phyloP scores from a whole-genome alignment of 441 rosid genomes.

The Bruguiera hainesii region DNA sequence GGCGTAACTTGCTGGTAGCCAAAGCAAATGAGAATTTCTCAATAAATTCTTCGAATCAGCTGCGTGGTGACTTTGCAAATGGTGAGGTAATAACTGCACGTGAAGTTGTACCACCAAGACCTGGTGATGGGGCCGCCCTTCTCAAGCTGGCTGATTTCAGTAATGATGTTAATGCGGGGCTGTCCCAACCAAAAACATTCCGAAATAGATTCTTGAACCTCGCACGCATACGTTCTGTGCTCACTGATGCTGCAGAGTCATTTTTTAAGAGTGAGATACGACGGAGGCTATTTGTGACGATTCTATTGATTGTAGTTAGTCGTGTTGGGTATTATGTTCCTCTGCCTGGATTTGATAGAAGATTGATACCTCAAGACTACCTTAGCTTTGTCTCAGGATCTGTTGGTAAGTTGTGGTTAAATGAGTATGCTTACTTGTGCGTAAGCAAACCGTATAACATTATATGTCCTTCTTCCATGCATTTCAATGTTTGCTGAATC shows the following conservation, averaged over 20 bases:
- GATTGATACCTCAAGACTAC: conserved; percentile 82
- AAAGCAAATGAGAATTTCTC: conserved; percentile 30
- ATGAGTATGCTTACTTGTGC: conserved; percentile 3
- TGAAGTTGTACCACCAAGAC: conserved; percentile 33
- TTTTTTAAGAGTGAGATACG: conserved; percentile 92
- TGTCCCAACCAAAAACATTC: conserved; percentile 46
- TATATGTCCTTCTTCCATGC: background rate
- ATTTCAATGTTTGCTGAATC: background rate
- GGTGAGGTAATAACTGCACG: conserved; percentile 33
- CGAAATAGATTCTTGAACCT: conserved; percentile 72
- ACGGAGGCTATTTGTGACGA: conserved; percentile 79
- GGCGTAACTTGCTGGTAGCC: conserved; percentile 18
- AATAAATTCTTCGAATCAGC: conserved; percentile 43
- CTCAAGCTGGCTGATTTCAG: conserved; percentile 20
- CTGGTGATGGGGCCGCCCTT: conserved; percentile 28
- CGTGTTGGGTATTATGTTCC: conserved; percentile 91
- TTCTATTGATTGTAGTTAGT: conserved; percentile 60
- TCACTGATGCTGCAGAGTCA: conserved; percentile 68
- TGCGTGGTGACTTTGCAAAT: conserved; percentile 32
- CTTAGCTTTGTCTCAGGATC: conserved; percentile 91
- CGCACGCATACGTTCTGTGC: conserved; percentile 64
- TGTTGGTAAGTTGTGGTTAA: conserved; percentile 53
- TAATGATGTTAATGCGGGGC: conserved; percentile 21
- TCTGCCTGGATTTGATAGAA: conserved; percentile 89
- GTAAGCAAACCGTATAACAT: background rate